Percentiles rank a stretch among this genome's conserved stretches.
These are phyloP conservation scores for Talaromyces sp. DNA, from an alignment of 2,329 filamentous ascomycete genomes.

Conservation along the genomic window DNA sequence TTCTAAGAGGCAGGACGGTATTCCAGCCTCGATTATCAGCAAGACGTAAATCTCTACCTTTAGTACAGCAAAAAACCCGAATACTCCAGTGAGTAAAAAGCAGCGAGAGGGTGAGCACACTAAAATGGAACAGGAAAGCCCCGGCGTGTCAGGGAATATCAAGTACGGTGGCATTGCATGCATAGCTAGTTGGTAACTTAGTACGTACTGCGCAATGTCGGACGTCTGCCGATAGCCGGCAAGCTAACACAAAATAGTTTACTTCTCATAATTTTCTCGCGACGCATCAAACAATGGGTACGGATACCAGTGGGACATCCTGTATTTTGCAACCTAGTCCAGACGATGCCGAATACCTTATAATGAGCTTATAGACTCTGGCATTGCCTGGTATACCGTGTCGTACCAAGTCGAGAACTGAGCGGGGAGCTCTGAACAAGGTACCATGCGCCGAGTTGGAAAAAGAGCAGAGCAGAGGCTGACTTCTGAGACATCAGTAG, in stretches of 20 bases:
- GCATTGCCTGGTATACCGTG: not conserved
- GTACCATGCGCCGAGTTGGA: not conserved
- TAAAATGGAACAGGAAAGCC: too few relatives aligned
- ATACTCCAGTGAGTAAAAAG: too few relatives aligned
- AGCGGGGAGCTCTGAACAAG: not conserved
- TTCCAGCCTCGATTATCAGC: too few relatives aligned
- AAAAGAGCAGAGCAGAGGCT: not conserved
- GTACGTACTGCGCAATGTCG: not conserved
- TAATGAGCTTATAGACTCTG: not conserved
- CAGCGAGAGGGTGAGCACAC: too few relatives aligned
- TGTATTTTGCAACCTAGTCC: not conserved
- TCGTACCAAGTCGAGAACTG: not conserved
- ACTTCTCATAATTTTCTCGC: too few relatives aligned
- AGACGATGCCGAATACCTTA: not conserved
- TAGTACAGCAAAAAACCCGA: too few relatives aligned
- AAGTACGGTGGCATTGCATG: too few relatives aligned
- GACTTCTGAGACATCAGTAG: not conserved
- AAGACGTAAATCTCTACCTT: too few relatives aligned
- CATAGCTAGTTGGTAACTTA: too few relatives aligned
- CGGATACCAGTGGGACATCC: not conserved
- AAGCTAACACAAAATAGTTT: not conserved
- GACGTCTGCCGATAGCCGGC: not conserved
- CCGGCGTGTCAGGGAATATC: too few relatives aligned
- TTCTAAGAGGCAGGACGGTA: too few relatives aligned
- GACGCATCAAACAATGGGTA: not conserved